phyloP scores from a whole-genome alignment of 2,329 filamentous ascomycete genomes.

The Biscogniauxia mediterranea region DNA sequence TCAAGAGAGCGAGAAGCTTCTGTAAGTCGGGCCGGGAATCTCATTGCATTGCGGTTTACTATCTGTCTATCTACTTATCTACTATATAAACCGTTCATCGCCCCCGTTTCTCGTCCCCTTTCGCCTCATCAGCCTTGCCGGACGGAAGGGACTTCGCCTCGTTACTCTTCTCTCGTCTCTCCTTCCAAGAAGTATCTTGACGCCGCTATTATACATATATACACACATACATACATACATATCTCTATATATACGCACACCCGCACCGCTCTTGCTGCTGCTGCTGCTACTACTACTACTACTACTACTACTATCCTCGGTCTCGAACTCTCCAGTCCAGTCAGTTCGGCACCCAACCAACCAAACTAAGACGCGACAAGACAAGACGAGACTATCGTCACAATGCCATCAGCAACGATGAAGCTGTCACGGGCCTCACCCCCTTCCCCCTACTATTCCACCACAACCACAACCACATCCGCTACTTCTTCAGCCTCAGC shows the following conservation, averaged over 20 bases:
- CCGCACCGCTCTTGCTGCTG: not conserved
- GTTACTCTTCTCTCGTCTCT: not conserved
- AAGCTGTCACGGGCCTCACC: too few species aligned
- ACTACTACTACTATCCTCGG: not conserved
- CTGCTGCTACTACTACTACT: too few species aligned
- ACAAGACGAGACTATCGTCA: not conserved
- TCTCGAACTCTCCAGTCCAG: not conserved
- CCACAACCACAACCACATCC: too few species aligned
- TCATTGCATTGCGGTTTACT: not conserved
- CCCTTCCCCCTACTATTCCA: too few species aligned
- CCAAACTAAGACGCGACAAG: not conserved
- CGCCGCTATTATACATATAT: not conserved
- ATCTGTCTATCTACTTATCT: not conserved
- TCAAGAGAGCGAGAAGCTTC: conserved; percentile 2
- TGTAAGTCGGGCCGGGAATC: conserved; percentile 1
- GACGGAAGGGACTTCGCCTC: not conserved
- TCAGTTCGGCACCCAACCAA: not conserved
- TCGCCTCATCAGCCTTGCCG: not conserved
- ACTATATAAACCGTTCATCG: not conserved
- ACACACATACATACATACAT: not conserved
- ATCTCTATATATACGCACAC: too few species aligned
- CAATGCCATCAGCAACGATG: too few species aligned
- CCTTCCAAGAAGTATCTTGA: not conserved
- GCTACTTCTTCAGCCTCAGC: not conserved
- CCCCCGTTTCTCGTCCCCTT: too few species aligned